A percentile compares a stretch with the other conserved stretches of the same genome.
Evolutionary conservation across 2,329 filamentous ascomycete genomes (phyloP).

Genomic region (Lanzia echinophila): DNA sequence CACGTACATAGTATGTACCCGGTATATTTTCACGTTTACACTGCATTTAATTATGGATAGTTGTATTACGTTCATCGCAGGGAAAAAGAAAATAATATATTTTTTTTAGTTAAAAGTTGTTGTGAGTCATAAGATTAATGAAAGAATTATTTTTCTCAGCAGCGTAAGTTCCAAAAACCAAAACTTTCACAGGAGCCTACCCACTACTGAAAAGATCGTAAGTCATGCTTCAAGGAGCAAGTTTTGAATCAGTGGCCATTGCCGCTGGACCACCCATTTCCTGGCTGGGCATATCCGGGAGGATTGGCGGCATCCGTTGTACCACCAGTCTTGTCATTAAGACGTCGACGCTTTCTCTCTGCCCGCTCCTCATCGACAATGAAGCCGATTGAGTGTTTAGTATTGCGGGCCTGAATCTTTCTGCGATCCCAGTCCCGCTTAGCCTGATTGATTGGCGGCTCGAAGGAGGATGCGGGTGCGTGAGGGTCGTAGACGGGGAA

Average conservation of each 20-base stretch:
- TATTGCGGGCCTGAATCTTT: not conserved
- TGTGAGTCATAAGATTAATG: not conserved
- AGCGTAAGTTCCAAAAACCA: not conserved
- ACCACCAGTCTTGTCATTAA: not conserved
- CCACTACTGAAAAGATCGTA: not conserved
- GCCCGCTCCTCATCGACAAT: constrained; percentile 6
- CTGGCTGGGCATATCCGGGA: not conserved
- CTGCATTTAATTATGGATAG: no score
- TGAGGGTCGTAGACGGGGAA: constrained; percentile 53
- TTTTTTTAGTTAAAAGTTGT: not conserved
- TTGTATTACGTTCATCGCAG: no score
- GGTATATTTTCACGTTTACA: no score
- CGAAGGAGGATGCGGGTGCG: constrained; percentile 25
- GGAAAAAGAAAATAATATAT: no score
- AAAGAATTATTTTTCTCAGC: no score
- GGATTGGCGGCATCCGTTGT: not conserved
- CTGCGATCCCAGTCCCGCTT: constrained; percentile 15
- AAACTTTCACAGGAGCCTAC: not conserved
- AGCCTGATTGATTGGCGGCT: constrained; percentile 34
- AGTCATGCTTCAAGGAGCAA: not conserved
- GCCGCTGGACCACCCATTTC: not conserved
- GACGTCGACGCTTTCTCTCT: constrained; percentile 12
- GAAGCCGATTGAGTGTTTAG: constrained; percentile 2
- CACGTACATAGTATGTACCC: no score
- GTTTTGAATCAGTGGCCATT: not conserved